Evolutionary conservation across 345 rosid species (phyloP), one percentile per base, ranked within the genome.

Genomic region (Gossypium stocksii): DNA sequence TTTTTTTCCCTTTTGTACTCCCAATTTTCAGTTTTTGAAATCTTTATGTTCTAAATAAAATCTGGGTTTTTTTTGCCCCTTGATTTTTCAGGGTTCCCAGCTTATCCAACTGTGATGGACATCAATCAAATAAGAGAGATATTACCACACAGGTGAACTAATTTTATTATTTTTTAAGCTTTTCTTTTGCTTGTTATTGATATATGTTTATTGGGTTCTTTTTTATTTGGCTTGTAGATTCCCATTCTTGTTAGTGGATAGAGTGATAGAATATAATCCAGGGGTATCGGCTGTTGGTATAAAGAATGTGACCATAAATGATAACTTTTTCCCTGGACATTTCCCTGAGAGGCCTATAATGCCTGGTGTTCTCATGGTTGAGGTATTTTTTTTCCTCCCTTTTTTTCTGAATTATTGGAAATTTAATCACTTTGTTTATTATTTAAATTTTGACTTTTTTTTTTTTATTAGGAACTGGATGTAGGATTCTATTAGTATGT

Each of bases 281-380:
- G 99, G 99, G 51, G 93, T 90, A 74, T 96, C 99, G 12, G 98
- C 87, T 54, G 99, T 93, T 73, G 98, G 88, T 66, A 93, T 96
- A 43, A 96, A 96, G 84, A 96, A 96, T 69, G 99, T 96, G 34
- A 96, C 99, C 2, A 96, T 93, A 14, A 96, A 96, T 78, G 99
- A 96, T 76, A 96, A 91, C 85, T 96, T 96, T 83, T 96, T 96
- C 75, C 99, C 99, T 71, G 99, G 99, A 1, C 99, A 96, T 84
- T 96, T 96, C 66, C 99, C 99, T 65, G 97, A 90, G 81, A 88
- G 99, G 73, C 99, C 99, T 2, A 96, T 96, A 1, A 93, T 96
- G 99, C 99, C 99, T 70, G 98, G 98, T 63, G 99, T 96, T 61
- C 98, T 96, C 83, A 96, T 93, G 98, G 87, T 96, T 81, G 99